Base-by-base conservation (phyloP, 176 grass and related monocot genomes). In the Musa troglodytarum region DNA sequence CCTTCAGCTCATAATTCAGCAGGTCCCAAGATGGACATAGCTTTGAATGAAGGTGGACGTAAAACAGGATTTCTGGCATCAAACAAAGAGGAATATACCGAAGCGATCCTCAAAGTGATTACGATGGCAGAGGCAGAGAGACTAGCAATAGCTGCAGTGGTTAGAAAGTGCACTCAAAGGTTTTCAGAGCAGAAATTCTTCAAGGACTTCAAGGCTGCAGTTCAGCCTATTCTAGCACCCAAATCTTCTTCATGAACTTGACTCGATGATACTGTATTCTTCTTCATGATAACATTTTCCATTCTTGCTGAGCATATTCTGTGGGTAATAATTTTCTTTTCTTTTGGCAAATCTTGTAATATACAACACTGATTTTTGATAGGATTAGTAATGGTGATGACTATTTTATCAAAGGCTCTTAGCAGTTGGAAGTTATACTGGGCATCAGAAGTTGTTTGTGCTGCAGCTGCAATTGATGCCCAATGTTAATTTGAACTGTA, bases 1-100 rank as follows among this genome's bases (percentile, higher is more conserved):
- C 80, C 14, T 5, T 63, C 76, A 94, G 95, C 88, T 0, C 81
- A 99, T 89, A 99, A 89, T 79, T 99, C 95, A 0, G 88, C 88
- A 22, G 90, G 95, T 9, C 95, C 95, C 1, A 94, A 84, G 78
- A 99, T 99, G 95, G 90, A 99, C 67, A 99, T 99, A 62, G 78
- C 94, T 63, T 54, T 87, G 50, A 82, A 99, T 61, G 95, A 99
- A 78, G 88, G 89, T 0, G 78, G 86, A 4, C 86, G 73, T 50
- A 59, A 78, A 72, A 99, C 90, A 53, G 95, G 90, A 28, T 89
- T 91, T 85, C 89, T 99, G 50, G 90, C 90, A 54, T 86, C 63
- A 0, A 64, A 53, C 68, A 83, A 81, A 57, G 95, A 99, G 68
- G 95, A 99, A 76, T 94, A 88, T 53, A 63, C 82, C 0, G 78